These are phyloP conservation scores for Tolypocladium inflatum DNA, from an alignment of 2,329 filamentous ascomycete species.

Conservation along the genomic window DNA sequence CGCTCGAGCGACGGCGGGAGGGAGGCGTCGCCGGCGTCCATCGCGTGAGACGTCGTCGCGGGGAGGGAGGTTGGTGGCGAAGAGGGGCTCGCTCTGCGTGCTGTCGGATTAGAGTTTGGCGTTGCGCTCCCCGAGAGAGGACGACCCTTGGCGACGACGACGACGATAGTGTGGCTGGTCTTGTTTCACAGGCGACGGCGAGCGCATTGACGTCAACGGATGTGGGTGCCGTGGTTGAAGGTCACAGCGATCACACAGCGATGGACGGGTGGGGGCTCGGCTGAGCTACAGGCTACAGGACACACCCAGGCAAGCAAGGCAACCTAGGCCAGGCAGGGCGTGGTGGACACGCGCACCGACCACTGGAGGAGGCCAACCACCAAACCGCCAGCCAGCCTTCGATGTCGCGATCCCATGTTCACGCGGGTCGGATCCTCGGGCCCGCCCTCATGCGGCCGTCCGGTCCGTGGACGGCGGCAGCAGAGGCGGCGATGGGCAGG, in stretches of 20 bases:
- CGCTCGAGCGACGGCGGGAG: slow-evolving; percentile 42
- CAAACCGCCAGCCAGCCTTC: neutral
- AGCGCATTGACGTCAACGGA: neutral
- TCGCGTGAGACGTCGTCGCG: neutral
- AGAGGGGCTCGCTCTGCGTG: neutral
- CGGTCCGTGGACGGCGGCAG: neutral
- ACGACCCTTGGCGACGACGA: neutral
- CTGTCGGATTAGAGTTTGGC: neutral
- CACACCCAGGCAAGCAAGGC: too few relatives aligned
- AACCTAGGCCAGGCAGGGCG: neutral
- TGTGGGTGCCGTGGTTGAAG: neutral
- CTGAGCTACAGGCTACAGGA: too few relatives aligned
- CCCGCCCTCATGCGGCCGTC: neutral
- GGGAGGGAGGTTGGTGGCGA: neutral
- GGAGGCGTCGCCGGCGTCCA: slow-evolving; percentile 6
- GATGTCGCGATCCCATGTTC: neutral
- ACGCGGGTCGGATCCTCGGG: neutral
- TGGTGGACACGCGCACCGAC: neutral
- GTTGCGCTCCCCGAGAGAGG: neutral
- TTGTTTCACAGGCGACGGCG: neutral
- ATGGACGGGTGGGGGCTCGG: neutral
- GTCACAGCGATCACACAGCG: neutral
- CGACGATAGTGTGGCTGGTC: neutral
- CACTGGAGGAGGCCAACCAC: neutral
- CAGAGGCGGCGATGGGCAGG: neutral